Base-by-base conservation (phyloP, 306 rosid genomes). In the Vigna angularis region DNA sequence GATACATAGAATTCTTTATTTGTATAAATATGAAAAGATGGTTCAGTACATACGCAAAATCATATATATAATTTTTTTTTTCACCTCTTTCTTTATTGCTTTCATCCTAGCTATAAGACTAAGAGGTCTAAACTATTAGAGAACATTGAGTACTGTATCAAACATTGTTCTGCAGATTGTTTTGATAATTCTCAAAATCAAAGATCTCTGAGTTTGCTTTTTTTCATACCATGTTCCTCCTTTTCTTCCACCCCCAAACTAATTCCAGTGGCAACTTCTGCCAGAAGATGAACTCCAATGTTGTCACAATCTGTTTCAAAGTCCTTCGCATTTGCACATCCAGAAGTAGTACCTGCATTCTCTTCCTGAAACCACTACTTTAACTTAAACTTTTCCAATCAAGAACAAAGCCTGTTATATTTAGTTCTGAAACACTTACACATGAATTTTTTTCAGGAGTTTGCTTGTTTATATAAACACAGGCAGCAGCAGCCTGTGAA, bases 401-500 rank as follows among this genome's bases (percentile, higher is more conserved):
- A 16, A 51, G 14, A 26, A 0, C 4, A 8, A 36, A 36, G 42
- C 1, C 0, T 5, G 12, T 22, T 24, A 13, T 26, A 34, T 13
- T 26, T 5, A 6, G 8, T 59, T 63, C 18, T 1, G 28, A 59
- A 61, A 14, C 28, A 66, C 76, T 74, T 20, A 83, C 82, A 7
- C 16, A 13, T 18, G 75, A 56, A 15, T 34, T 4, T 4, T 38
- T 15, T 6, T 3, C 40, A 10, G 69, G 38, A 16, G 44, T 16
- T 42, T 64, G 13, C 70, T 76, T 17, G 4, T 57, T 14, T 18
- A 26, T 30, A 26, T 24, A 73, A 51, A 66, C 61, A 57, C 75
- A 36, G 38, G 78, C 78, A 7, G 81, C 81, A 7, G 74, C 74
- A 14, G 49, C 83, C 86, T 83, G n/a, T 13, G 24, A 2, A 32